Percentiles rank a stretch among this genome's conserved stretches.
Evolutionary conservation across 768 basidiomycete genomes (phyloP).

Genomic region (Collybia mongolica): DNA sequence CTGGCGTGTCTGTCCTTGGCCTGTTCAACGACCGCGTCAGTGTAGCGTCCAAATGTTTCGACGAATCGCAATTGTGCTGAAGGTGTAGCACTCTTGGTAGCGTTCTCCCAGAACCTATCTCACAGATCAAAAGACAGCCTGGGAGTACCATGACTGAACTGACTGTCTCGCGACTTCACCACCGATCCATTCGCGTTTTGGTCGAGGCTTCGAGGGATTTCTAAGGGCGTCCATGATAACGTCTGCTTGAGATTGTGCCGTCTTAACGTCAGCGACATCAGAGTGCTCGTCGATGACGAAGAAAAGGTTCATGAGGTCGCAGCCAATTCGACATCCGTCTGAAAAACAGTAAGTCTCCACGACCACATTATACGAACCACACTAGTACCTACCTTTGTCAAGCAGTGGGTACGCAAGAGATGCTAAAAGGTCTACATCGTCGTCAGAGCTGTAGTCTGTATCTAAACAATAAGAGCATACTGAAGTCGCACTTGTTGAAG

Average conservation of each 20-base stretch:
- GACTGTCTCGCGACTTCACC: slow-evolving; percentile 42
- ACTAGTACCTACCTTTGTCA: slow-evolving; percentile 25
- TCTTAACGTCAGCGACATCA: slow-evolving; percentile 32
- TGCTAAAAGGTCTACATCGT: slow-evolving; percentile 31
- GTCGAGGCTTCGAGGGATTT: slow-evolving; percentile 33
- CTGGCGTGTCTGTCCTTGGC: slow-evolving; percentile 39
- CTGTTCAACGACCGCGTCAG: slow-evolving; percentile 40
- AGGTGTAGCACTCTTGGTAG: slow-evolving; percentile 18
- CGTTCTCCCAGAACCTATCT: slow-evolving; percentile 33
- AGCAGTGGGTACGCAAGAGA: slow-evolving; percentile 34
- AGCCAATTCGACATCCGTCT: slow-evolving; percentile 32
- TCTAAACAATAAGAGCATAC: slow-evolving; percentile 19
- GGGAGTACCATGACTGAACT: slow-evolving; percentile 10
- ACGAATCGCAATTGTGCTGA: slow-evolving; percentile 29
- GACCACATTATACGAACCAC: not conserved
- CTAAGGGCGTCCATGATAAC: slow-evolving; percentile 39
- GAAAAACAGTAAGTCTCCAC: not conserved
- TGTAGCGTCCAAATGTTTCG: slow-evolving; percentile 38
- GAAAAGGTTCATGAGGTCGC: slow-evolving; percentile 52
- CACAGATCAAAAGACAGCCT: not conserved
- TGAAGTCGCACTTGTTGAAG: slow-evolving; percentile 41
- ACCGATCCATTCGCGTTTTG: slow-evolving; percentile 33
- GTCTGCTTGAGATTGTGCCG: slow-evolving; percentile 26
- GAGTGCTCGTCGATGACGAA: slow-evolving; percentile 52
- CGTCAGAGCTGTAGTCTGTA: not conserved